Percentiles rank a stretch among this genome's conserved stretches.
These are phyloP conservation scores for Boletellus emodensis DNA, from an alignment of 768 basidiomycete species.

Conservation along the genomic window DNA sequence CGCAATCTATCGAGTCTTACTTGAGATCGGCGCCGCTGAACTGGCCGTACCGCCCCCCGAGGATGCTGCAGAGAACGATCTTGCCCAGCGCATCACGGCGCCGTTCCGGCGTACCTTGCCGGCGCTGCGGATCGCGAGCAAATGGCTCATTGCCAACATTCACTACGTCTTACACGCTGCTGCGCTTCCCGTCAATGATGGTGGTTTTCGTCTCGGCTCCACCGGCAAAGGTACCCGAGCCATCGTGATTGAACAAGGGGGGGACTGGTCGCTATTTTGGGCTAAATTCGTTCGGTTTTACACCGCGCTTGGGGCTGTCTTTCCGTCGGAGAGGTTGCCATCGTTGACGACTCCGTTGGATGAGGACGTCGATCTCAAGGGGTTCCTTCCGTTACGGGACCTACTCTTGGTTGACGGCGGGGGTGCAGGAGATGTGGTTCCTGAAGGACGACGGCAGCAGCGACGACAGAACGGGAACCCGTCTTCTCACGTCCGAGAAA, in stretches of 20 bases:
- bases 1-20: conserved; percentile 55
- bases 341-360: conserved; percentile 62
- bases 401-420: conserved; percentile 39
- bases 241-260: conserved; percentile 22
- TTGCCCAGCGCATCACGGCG: conserved; percentile 83
- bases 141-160: conserved; percentile 81
- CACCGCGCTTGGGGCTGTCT: conserved; percentile 54
- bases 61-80: conserved; percentile 52
- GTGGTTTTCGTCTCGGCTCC: conserved; percentile 8
- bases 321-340: conserved; percentile 65
- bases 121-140: conserved; percentile 79
- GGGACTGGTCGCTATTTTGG: conserved; percentile 60
- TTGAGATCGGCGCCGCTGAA: conserved; percentile 63
- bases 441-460: conserved; percentile 19
- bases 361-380: conserved; percentile 86
- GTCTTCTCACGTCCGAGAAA: conserved; percentile 34
- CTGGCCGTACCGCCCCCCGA: conserved; percentile 48
- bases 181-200: conserved; percentile 23
- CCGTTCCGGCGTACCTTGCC: conserved; percentile 82
- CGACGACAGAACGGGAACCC: conserved; percentile 21
- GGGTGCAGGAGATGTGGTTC: not conserved
- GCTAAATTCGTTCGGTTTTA: conserved; percentile 62
- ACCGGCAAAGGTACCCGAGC: conserved; percentile 17
- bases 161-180: conserved; percentile 55
- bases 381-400: conserved; percentile 78